Conservation (phyloP, 805 yeast species). For the Aciculoconidium aculeatum region DNA sequence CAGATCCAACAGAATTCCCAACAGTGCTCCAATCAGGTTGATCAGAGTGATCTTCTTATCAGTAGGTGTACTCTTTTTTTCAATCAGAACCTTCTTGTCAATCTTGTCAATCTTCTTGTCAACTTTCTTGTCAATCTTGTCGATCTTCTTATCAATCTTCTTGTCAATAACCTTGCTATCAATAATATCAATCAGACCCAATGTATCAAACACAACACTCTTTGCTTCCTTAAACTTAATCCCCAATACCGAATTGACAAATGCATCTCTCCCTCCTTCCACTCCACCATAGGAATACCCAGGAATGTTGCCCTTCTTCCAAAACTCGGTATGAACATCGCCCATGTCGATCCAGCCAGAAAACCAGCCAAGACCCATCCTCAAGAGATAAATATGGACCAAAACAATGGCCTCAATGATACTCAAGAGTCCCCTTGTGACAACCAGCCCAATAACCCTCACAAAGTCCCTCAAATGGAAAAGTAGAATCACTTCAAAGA, state of each 20-base stretch:
- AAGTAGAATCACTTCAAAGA: constrained; percentile 9
- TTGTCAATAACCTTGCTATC: too few species aligned
- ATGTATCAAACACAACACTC: not conserved
- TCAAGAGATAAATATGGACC: constrained; percentile 5
- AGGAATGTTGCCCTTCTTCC: too few species aligned
- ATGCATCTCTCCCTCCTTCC: constrained; percentile 2
- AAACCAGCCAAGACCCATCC: constrained; percentile 7
- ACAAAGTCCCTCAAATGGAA: constrained; percentile 9
- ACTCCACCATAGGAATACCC: too few species aligned
- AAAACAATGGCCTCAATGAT: constrained; percentile 8
- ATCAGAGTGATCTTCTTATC: too few species aligned
- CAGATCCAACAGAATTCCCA: too few species aligned
- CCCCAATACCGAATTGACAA: not conserved
- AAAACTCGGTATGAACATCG: constrained; percentile 10
- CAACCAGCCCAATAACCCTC: constrained; percentile 2
- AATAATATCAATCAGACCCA: too few species aligned
- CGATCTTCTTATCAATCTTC: too few species aligned
- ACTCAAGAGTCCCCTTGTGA: constrained; percentile 3
- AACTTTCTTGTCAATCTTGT: too few species aligned
- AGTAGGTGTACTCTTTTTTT: too few species aligned
- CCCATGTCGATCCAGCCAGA: constrained; percentile 3
- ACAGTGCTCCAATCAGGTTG: too few species aligned
- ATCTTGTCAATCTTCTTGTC: too few species aligned
- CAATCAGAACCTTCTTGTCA: too few species aligned
- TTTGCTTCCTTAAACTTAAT: not conserved